Evolutionary conservation across 768 basidiomycete species (phyloP), one percentile per base, ranked within the genome.

Genomic region (Amanita inopinata): DNA sequence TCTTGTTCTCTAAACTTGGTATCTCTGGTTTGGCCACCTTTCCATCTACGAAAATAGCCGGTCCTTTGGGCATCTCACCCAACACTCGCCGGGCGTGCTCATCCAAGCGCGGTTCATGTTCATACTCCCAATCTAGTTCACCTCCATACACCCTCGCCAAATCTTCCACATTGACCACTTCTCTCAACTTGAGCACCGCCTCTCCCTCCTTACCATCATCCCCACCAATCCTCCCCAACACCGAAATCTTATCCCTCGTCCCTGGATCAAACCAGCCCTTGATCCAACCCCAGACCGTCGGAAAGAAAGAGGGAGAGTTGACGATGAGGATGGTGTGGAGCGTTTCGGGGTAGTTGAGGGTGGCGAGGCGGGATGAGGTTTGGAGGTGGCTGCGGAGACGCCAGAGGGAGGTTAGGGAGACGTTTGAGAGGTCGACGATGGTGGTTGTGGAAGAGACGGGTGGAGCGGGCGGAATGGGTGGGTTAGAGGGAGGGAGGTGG

Each of bases 261-360:
- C 74, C 76, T 55, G 82, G 79, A 54, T 89, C 87, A 57, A 88
- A 88, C 80, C 81, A 86, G 19, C 70, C 73, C 67, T 84, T 86
- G 56, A 90, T 69, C 87, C 87, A 90, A 23, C 70, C 71, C 87
- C 87, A 91, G 7, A 90, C 66, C 1, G 80, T 84, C 2, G 81
- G 74, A 59, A 91, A 91, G 66, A 88, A 91, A 0, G 76, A 65
- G 0, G 89, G 88, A 0, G 85, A 78, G 49, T 90, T 89, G 41
- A 91, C 78, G 41, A 91, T 60, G 8, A 69, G 78, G 51, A 81
- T 74, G 25, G 71, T 69, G 51, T 71, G 64, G 31, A 88, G 63
- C 0, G 84, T 86, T 58, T 90, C 87, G 1, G 87, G 85, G 55
- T 89, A 89, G 51, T 87, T 80, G 5, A 82, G 83, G 0, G 82